phyloP scores from a whole-genome alignment of 2,329 filamentous ascomycete genomes.

The Cercospora beticola region DNA sequence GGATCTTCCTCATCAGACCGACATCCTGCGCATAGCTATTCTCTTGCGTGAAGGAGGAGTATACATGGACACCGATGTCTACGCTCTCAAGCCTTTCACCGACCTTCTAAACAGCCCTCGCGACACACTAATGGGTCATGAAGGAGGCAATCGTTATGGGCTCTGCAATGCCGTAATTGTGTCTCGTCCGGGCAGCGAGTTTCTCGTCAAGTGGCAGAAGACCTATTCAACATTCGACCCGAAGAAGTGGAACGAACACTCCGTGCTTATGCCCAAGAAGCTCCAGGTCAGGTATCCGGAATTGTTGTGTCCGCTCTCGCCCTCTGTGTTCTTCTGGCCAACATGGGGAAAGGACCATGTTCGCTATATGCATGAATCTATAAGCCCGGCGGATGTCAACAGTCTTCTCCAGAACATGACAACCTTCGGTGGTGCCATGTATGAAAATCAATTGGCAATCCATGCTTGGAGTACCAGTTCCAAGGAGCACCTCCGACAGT shows the following conservation, averaged over 20 bases:
- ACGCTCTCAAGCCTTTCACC: constrained; percentile 17
- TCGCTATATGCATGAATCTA: constrained; percentile 17
- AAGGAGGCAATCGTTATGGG: constrained; percentile 23
- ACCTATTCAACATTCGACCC: constrained; percentile 13
- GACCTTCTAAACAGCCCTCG: constrained; percentile 11
- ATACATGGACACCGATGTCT: constrained; percentile 25
- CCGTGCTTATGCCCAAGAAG: constrained; percentile 14
- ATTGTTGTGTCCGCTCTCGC: constrained; percentile 19
- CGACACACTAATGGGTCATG: constrained; percentile 22
- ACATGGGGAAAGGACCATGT: constrained; percentile 16
- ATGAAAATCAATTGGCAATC: constrained; percentile 18
- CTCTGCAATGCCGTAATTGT: constrained; percentile 23
- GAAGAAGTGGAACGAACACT: constrained; percentile 20
- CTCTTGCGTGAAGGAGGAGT: constrained; percentile 20
- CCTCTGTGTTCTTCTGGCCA: constrained; percentile 22
- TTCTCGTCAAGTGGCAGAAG: constrained; percentile 20
- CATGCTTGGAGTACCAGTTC: constrained; percentile 11
- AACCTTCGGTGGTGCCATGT: constrained; percentile 16
- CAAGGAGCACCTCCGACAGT: neutral
- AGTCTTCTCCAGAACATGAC: constrained; percentile 8
- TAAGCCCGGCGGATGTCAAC: neutral
- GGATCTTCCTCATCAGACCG: constrained; percentile 17
- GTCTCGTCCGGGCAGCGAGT: constrained; percentile 15
- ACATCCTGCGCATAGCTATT: constrained; percentile 18
- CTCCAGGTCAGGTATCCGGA: constrained; percentile 14